These are phyloP conservation scores for Termitomyces sp. DNA, from an alignment of 768 basidiomycete species.

Conservation along the genomic window DNA sequence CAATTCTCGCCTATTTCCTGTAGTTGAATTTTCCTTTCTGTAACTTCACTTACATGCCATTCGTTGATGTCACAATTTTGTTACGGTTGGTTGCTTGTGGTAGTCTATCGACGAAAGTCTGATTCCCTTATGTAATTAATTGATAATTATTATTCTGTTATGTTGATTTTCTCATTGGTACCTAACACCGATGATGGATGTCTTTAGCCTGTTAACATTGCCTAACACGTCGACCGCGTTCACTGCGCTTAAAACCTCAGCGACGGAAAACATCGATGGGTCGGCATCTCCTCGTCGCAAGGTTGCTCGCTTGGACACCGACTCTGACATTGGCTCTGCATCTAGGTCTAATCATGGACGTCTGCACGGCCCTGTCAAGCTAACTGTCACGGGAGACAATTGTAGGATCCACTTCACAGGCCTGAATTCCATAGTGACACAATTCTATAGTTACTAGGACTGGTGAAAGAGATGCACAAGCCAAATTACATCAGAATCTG, in stretches of 20 bases:
- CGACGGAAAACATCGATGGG: slow-evolving; percentile 32
- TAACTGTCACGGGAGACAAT: slow-evolving; percentile 40
- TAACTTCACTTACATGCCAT: not conserved
- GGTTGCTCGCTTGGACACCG: slow-evolving; percentile 57
- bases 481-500: slow-evolving; percentile 13
- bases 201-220: slow-evolving; percentile 37
- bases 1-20: not conserved
- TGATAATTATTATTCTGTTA: not conserved
- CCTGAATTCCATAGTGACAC: not conserved
- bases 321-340: slow-evolving; percentile 65
- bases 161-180: not conserved
- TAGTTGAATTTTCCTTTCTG: not conserved
- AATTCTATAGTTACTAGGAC: slow-evolving; percentile 11
- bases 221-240: slow-evolving; percentile 50
- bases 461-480: slow-evolving; percentile 19
- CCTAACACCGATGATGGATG: slow-evolving; percentile 12
- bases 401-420: slow-evolving; percentile 21
- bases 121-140: not conserved
- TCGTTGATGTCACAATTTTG: not conserved
- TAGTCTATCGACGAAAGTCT: not conserved
- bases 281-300: slow-evolving; percentile 61
- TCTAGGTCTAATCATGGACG: slow-evolving; percentile 40
- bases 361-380: slow-evolving; percentile 33
- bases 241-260: slow-evolving; percentile 32
- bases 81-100: not conserved